Evolutionary conservation across 1,284 basidiomycete species (phyloP).

Genomic region (Thelephora terrestris): DNA sequence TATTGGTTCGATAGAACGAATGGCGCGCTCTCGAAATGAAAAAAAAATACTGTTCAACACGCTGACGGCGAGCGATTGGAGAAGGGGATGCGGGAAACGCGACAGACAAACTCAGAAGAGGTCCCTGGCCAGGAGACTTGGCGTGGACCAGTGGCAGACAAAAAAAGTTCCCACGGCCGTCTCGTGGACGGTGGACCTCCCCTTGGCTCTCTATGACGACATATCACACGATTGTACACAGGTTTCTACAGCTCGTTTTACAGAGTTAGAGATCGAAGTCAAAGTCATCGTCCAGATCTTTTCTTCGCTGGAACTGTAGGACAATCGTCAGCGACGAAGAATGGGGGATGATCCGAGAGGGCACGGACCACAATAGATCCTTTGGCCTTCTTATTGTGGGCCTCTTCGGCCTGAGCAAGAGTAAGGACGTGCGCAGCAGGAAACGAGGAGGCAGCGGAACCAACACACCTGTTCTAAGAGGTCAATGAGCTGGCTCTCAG

Average conservation of each 20-base stretch:
- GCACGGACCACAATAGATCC: constrained; percentile 59
- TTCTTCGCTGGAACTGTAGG: constrained; percentile 62
- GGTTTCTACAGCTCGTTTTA: constrained; percentile 3
- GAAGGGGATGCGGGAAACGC: neutral
- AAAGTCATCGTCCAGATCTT: constrained; percentile 61
- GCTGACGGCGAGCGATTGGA: neutral
- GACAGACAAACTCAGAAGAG: neutral
- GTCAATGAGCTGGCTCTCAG: constrained; percentile 84
- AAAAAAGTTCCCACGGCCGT: neutral
- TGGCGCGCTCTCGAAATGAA: neutral
- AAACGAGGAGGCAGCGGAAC: neutral
- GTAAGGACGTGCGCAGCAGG: constrained; percentile 1
- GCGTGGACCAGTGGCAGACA: neutral
- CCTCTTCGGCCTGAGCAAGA: constrained; percentile 50
- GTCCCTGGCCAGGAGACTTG: neutral
- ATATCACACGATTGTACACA: neutral
- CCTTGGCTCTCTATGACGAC: neutral
- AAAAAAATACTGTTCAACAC: neutral
- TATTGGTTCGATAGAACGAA: neutral
- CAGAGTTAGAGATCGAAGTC: constrained; percentile 52
- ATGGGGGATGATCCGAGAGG: neutral
- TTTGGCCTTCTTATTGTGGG: constrained; percentile 45
- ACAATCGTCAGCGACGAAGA: constrained; percentile 3
- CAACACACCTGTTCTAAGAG: constrained; percentile 80
- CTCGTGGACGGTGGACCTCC: neutral